Percentiles rank a stretch among this genome's conserved stretches.
Conservation (phyloP, 257 asterid genomes). For the Fraxinus excelsior region DNA sequence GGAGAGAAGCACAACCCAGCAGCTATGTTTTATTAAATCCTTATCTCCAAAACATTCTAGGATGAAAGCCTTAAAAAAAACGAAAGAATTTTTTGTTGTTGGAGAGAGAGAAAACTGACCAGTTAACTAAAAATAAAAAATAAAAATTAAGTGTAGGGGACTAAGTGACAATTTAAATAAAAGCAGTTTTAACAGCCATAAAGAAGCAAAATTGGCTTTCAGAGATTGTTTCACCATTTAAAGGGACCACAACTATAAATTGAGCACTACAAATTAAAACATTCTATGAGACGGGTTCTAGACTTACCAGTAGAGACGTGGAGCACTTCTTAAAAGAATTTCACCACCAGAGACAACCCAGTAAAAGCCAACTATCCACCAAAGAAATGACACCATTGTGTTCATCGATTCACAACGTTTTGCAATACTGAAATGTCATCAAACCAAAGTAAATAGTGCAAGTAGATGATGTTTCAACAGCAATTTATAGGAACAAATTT, state of each 20-base stretch:
- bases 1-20: neutral
- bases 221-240: slow-evolving; percentile 9
- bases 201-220: slow-evolving; percentile 4
- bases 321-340: slow-evolving; percentile 64
- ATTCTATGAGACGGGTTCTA: slow-evolving; percentile 9
- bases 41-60: neutral
- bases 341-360: slow-evolving; percentile 95
- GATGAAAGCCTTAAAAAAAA: slow-evolving; percentile 1
- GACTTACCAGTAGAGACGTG: slow-evolving; percentile 83
- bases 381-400: slow-evolving; percentile 82
- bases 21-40: neutral
- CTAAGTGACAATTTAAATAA: neutral
- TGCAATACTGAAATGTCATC: slow-evolving; percentile 47
- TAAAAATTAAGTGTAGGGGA: neutral
- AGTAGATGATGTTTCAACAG: neutral
- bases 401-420: slow-evolving; percentile 86
- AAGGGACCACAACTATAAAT: slow-evolving; percentile 3
- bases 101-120: slow-evolving; percentile 1
- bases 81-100: neutral
- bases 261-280: slow-evolving; percentile 10
- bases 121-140: neutral
- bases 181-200: neutral
- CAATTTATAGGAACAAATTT: slow-evolving; percentile 9
- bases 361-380: slow-evolving; percentile 97
- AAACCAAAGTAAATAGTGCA: slow-evolving; percentile 22